Evolutionary conservation across 225 moss, liverwort and hornwort genomes (phyloP), one percentile per base, ranked within the genome.

Genomic region (Bryoerythrophyllum caledonicum): DNA sequence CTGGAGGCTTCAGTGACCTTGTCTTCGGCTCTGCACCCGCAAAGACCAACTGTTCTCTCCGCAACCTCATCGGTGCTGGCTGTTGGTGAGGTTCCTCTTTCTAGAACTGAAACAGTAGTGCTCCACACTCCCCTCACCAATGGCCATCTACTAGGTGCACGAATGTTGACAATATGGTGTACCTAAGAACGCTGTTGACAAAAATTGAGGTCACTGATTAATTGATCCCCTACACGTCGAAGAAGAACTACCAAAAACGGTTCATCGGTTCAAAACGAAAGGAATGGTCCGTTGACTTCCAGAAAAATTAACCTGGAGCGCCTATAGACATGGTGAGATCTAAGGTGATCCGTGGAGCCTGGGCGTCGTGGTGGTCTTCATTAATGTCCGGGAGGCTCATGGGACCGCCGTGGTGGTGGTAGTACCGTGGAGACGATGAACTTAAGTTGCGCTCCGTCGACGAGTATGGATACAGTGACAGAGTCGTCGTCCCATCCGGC

Each of bases 301-400:
- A 52, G 73, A 66, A 67, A 67, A 49, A 59, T 13, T 59, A 88
- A 75, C 85, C 82, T 69, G 89, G 89, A 57, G 90, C 86, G 81
- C 91, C 90, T 58, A 92, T 81, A 28, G 91, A 92, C 90, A 92
- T 92, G 37, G 91, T 92, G 63, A 92, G 91, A 79, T 92, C 91
- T 73, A 92, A 79, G 61, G 91, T 92, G 68, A 92, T 80, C 37
- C 79, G 41, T 49, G 48, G 19, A 49, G 48, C 48, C 48, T 71
- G 53, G 46, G 79, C 44, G 77, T 78, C 67, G 60, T 74, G 77
- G 74, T 85, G 77, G 73, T 85, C 84, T 78, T 90, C 87, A 63
- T 91, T 91, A 71, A 91, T 91, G 69, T 91, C 90, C 61, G 86
- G 91, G 63, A 91, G 79, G 46, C 53, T 82, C 43, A 76, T 37